These are phyloP conservation scores for Trapa incisa DNA, from an alignment of 345 rosid species.

Conservation along the genomic window DNA sequence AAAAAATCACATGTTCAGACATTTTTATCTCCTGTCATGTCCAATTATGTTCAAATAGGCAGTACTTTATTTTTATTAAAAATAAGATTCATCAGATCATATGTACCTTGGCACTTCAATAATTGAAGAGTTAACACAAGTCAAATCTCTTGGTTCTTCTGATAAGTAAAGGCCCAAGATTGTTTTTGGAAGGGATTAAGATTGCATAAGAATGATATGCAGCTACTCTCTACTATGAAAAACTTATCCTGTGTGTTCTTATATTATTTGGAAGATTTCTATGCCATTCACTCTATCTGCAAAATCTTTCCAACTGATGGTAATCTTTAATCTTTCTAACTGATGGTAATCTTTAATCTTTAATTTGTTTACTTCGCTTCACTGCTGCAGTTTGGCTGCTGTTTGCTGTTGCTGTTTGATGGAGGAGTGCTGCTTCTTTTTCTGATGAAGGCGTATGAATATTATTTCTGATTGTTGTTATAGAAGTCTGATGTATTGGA, in stretches of 20 bases:
- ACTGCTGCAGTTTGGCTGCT: slow-evolving; percentile 19
- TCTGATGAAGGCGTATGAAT: slow-evolving; percentile 3
- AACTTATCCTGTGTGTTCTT: too few relatives aligned
- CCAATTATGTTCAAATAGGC: too few relatives aligned
- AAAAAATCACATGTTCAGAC: too few relatives aligned
- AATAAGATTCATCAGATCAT: too few relatives aligned
- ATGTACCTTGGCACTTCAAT: too few relatives aligned
- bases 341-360: neutral
- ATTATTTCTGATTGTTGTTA: neutral
- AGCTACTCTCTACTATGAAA: neutral
- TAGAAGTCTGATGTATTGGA: neutral
- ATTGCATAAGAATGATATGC: neutral
- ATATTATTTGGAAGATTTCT: too few relatives aligned
- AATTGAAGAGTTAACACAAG: too few relatives aligned
- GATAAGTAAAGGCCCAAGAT: neutral
- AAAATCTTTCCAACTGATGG: neutral
- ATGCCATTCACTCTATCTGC: too few relatives aligned
- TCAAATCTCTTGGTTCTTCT: neutral
- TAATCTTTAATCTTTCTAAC: neutral
- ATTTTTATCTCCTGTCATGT: too few relatives aligned
- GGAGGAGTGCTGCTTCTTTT: slow-evolving; percentile 35
- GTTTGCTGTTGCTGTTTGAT: slow-evolving; percentile 33
- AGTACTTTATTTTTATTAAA: too few relatives aligned
- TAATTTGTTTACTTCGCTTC: neutral
- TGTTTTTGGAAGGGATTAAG: neutral